Evolutionary conservation across 257 asterid species (phyloP), one percentile per base, ranked within the genome.

Genomic region (Solanum appendiculatum): DNA sequence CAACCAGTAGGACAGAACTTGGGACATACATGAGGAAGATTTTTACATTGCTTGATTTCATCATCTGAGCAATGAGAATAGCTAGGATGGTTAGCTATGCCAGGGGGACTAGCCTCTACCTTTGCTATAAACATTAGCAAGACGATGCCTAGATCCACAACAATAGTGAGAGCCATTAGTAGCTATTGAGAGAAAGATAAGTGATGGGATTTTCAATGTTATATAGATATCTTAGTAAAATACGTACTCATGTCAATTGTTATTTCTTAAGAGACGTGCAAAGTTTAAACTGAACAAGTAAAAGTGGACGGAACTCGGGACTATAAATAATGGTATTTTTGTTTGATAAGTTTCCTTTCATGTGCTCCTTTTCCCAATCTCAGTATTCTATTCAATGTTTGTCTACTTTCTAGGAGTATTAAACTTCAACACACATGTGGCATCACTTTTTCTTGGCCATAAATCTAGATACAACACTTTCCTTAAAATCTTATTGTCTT

Each of bases 1-100:
- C 95, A 92, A 3, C 89, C 37, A 86, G 89, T 87, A 1, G 94
- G 94, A 77, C 93, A 91, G 77, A 91, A 92, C 78, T 89, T 90
- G 63, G 95, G 95, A 63, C 93, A 92, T 48, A 89, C 92, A 81
- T 92, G 95, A 87, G 87, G 92, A 89, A 92, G 87, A 33, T 92
- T 90, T 78, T 92, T 86, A 58, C 95, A 91, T 48, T 15, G 64
- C 63, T 91, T 92, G 88, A 89, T 90, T 33, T 90, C 88, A 37
- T 86, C 85, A 69, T 74, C 82, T 89, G 58, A 29, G 58, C 93
- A 93, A 66, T 90, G 87, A 66, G 95, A 90, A 88, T 90, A 83
- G 86, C 93, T 86, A 6, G 93, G 93, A 40, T 90, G 88, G 23
- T 90, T 85, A 84, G 93, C 88, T 82, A 93, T 85, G 36, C 93